Base-by-base conservation (phyloP, 1,284 basidiomycete genomes). In the Ceratobasidium papillatum region DNA sequence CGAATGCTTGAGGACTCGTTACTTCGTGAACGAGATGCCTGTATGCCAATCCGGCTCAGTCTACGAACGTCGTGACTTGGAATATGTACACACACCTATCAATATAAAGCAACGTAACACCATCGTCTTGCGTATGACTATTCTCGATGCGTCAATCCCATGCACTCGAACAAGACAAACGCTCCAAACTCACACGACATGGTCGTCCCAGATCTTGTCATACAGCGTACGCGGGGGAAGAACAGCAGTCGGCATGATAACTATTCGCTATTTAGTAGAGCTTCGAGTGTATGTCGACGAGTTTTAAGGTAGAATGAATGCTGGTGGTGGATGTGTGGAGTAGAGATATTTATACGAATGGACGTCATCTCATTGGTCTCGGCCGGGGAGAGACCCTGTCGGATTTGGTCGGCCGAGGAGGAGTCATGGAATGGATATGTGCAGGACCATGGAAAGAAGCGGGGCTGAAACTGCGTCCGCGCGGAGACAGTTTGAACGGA, bases 151-250 rank as follows among this genome's bases (percentile, higher is more conserved):
- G 27, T 56, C 56, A 27, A 54, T 78, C 54, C 47, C 54, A n/a
- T 45, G 45, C 34, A 19, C 52, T n/a, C 27, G 43, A 49, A 27
- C 32, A 45, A 34, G 30, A 65, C 56, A 11, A 36, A n/a, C 27
- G 47, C 71, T 14, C n/a, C 63, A 41, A 38, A 84, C 90, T 77
- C 79, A 94, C 92, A 98, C 92, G 80, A 96, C 89, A 84, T 98
- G 95, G 82, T 97, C 94, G 79, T 97, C 94, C 90, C 94, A 98
- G 79, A 98, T 94, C 85, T 97, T 97, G 84, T 97, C 95, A 84
- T 97, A 96, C 47, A 97, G 86, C 59, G 95, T 97, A 78, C 93
- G 89, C 17, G 94, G 93, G 22, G 79, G 77, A 19, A 81, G 75
- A n/a, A 80, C 81, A 34, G 84, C 79, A 43, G 81, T 81, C 9